Percentiles rank a stretch among this genome's conserved stretches.
Evolutionary conservation across 208 protist species (phyloP).

Genomic region (Crithidia fasciculata): DNA sequence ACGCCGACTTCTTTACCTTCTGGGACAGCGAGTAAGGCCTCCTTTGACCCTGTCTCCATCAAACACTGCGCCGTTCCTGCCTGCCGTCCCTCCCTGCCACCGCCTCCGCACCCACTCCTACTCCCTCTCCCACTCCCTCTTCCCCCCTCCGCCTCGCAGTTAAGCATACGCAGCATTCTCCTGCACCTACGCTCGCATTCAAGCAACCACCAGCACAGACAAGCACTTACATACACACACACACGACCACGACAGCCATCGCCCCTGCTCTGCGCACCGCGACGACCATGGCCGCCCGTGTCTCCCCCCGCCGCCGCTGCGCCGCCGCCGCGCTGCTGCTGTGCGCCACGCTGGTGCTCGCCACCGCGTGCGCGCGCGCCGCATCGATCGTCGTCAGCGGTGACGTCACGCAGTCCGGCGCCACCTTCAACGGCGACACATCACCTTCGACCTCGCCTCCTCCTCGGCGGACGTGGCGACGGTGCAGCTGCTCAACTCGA

Average conservation of each 20-base stretch:
- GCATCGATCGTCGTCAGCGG: not conserved
- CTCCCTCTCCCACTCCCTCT: not conserved
- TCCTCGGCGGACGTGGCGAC: constrained; percentile 10
- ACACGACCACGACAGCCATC: too few species aligned
- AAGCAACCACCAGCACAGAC: too few species aligned
- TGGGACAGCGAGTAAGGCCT: too few species aligned
- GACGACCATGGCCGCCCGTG: not conserved
- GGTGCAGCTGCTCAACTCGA: constrained; percentile 21
- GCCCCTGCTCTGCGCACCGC: too few species aligned
- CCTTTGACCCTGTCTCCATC: too few species aligned
- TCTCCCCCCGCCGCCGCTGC: not conserved
- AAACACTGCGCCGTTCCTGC: too few species aligned
- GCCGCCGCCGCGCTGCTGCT: constrained; percentile 23
- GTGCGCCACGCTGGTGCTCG: constrained; percentile 28
- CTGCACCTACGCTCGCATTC: too few species aligned
- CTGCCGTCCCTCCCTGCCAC: not conserved
- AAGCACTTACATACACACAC: too few species aligned
- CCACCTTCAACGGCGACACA: constrained; percentile 20
- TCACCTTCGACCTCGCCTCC: constrained; percentile 17
- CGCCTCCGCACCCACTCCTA: not conserved
- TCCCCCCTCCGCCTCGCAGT: not conserved
- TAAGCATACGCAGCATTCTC: too few species aligned
- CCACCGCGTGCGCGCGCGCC: constrained; percentile 19
- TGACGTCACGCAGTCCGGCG: constrained; percentile 4
- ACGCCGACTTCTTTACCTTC: too few species aligned